Evolutionary conservation across 83 land plant species (phyloP), one percentile per base, ranked within the genome.

Genomic region (Thuja plicata): DNA sequence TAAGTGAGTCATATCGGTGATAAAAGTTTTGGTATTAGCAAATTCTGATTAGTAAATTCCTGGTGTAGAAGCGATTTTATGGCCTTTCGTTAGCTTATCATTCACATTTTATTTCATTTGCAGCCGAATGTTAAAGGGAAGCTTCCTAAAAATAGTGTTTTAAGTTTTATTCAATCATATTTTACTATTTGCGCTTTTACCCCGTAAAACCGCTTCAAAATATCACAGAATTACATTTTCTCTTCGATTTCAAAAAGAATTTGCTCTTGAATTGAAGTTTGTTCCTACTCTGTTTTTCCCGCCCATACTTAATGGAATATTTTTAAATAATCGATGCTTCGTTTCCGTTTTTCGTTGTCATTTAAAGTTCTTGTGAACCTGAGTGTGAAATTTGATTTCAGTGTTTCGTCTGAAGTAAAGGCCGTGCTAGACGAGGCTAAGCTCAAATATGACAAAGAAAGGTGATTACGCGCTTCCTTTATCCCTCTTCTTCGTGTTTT

Each of bases 331-430:
- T 54, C 57, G 57, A 54, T 54, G 17, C 57, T 54, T 54, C 19
- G 57, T 17, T 15, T 54, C 17, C 2, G 57, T 54, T 54, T 54
- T 1, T 54, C n/a, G 57, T 54, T 52, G 19, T 54, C 57, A 54
- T 15, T 54, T 54, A 15, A 54, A 15, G 16, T 54, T 15, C 57
- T 54, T 54, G 57, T 54, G 19, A 54, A 54, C 3, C 57, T 54
- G 57, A 54, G 19, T 15, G 19, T 70, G 32, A 70, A 9, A 70
- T 70, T 71, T 73, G 13, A 24, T 62, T 84, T 70, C 93, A 96
- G 97, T 87, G 92, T 94, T 60, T 94, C 93, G 7, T 15, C 92
- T 41, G 97, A 96, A 40, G 87, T 94, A 24, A 90, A 87, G 90
- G 89, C 92, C 15, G 89, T 86, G 91, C 35, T 91, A 17, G 95